Evolutionary conservation across 441 rosid genomes (phyloP), one percentile per base, ranked within the genome.

Genomic region (Gossypium laxum): DNA sequence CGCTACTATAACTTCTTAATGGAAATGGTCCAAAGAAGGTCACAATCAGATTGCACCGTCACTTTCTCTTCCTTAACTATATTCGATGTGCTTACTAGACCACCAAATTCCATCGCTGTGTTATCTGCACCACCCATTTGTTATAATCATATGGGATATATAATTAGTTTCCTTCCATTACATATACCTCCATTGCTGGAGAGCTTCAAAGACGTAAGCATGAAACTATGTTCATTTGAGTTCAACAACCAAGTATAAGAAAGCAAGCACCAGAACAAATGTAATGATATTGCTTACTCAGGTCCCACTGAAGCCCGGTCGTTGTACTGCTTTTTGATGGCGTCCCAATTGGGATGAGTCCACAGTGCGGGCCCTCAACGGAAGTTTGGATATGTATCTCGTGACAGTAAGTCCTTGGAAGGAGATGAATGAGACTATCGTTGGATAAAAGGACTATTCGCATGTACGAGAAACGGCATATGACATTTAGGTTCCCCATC

Each of bases 1-100:
- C 54, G 14, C 43, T 11, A 0, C 66, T 41, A 52, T 2, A 43
- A 56, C 70, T 82, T 83, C 77, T 84, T 89, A 32, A 94, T 84
- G 69, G 97, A 84, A 66, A 94, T 89, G 0, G 98, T 94, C 99
- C 98, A 92, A n/a, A 94, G 86, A 78, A 94, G 91, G 85, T 94
- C 94, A 0, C 91, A 77, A 76, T 89, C 91, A 0, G 99, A 90
- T 65, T 60, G 76, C n/a, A 92, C 96, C 0, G 91, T 92, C 57
- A 94, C 72, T 65, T 75, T 89, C 61, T 85, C 91, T 15, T 41
- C 88, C 59, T 69, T 63, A 10, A 84, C 91, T 38, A 80, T 66
- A 72, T 94, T 94, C n/a, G 94, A 94, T 1, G 99, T 90, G 71
- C 98, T 92, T 67, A 94, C 3, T 70, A 94, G 80, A 34, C 90